Evolutionary conservation across 179 eudicot genomes (phyloP).

Genomic region (Corrigiola litoralis): DNA sequence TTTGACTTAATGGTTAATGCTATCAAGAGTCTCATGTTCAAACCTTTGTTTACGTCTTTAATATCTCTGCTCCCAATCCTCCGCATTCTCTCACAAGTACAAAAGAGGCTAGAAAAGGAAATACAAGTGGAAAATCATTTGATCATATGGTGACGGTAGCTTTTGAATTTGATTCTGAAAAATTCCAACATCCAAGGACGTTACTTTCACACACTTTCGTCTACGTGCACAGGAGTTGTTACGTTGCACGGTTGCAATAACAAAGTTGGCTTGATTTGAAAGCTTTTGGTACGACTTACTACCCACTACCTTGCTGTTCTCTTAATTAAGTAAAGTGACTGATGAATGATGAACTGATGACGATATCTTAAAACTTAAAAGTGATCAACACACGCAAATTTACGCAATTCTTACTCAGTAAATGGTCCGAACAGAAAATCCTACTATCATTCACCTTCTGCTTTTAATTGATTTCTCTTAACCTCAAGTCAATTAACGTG

Average conservation of each 20-base stretch:
- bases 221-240: conserved; percentile 1
- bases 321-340: conserved; percentile 23
- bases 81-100: too few relatives aligned
- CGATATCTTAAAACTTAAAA: conserved; percentile 18
- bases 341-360: conserved; percentile 11
- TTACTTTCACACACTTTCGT: conserved; percentile 1
- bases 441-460: neutral
- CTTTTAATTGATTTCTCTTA: conserved; percentile 9
- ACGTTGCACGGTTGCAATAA: neutral
- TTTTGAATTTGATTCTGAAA: neutral
- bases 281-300: conserved; percentile 1
- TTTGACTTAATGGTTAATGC: too few relatives aligned
- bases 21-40: too few relatives aligned
- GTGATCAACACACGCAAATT: neutral
- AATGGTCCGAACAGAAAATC: neutral
- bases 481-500: neutral
- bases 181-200: neutral
- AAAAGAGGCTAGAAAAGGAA: too few relatives aligned
- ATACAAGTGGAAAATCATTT: too few relatives aligned
- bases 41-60: too few relatives aligned
- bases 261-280: conserved; percentile 4
- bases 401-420: neutral
- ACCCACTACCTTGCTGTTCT: conserved; percentile 5
- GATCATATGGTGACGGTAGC: conserved; percentile 10
- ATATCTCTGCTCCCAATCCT: too few relatives aligned